Percentiles rank a stretch among this genome's conserved stretches.
phyloP scores from a whole-genome alignment of 306 rosid genomes.

The Cercis canadensis region DNA sequence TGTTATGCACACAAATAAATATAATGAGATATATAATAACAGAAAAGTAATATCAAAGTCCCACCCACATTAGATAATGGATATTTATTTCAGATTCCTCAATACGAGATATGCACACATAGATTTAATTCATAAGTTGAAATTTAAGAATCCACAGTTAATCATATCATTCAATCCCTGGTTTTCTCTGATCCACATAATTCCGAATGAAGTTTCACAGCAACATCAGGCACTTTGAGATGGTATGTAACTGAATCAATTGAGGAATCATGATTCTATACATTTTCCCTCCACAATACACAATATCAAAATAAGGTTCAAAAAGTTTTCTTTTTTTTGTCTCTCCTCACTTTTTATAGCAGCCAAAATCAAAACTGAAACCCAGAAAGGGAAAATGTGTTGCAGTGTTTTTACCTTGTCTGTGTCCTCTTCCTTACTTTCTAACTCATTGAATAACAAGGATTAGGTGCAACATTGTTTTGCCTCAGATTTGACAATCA shows the following conservation, averaged over 20 bases:
- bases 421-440: not conserved
- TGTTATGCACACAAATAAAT: not conserved
- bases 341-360: slow-evolving; percentile 28
- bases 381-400: not conserved
- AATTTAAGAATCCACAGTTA: no score
- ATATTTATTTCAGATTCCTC: no score
- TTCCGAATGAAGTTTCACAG: no score
- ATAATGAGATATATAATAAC: slow-evolving; percentile 3
- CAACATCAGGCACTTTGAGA: no score
- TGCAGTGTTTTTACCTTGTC: no score
- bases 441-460: not conserved
- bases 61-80: no score
- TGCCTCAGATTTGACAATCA: not conserved
- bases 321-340: not conserved
- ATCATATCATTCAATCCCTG: no score
- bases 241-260: no score
- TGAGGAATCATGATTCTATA: not conserved
- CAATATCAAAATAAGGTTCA: not conserved
- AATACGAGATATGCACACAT: no score
- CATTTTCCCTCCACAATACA: not conserved
- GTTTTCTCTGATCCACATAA: no score
- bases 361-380: slow-evolving; percentile 30
- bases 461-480: not conserved
- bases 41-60: not conserved
- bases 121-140: no score